These are phyloP conservation scores for Pleurotus citrinopileatus DNA, from an alignment of 768 basidiomycete species.

Conservation along the genomic window DNA sequence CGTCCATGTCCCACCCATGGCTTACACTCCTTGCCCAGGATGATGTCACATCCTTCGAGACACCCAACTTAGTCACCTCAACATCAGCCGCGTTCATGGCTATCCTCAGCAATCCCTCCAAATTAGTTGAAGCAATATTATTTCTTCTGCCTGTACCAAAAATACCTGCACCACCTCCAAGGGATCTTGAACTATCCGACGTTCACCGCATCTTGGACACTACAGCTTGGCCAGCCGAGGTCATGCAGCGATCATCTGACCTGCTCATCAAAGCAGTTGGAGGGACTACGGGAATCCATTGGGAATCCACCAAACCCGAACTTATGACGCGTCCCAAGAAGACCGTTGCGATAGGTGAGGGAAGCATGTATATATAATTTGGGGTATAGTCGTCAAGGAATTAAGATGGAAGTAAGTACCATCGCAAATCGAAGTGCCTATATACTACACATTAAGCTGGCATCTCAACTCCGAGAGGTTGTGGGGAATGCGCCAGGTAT, in stretches of 20 bases:
- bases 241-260: constrained; percentile 31
- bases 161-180: constrained; percentile 39
- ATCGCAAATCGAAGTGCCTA: too few relatives aligned
- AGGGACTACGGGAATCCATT: constrained; percentile 18
- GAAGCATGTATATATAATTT: constrained; percentile 44
- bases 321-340: neutral
- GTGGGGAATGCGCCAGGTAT: constrained; percentile 63
- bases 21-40: constrained; percentile 17
- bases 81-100: constrained; percentile 54
- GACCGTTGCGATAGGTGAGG: constrained; percentile 37
- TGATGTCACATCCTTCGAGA: constrained; percentile 36
- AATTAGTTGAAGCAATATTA: constrained; percentile 23
- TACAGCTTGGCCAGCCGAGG: constrained; percentile 32
- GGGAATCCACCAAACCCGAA: constrained; percentile 12
- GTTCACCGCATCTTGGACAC: constrained; percentile 28
- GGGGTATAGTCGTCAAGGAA: too few relatives aligned
- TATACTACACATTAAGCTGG: too few relatives aligned
- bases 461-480: neutral
- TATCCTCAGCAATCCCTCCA: constrained; percentile 21
- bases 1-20: constrained; percentile 2
- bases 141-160: constrained; percentile 49
- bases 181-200: constrained; percentile 30
- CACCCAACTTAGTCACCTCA: constrained; percentile 57
- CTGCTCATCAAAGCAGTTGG: constrained; percentile 33
- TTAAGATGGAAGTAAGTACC: too few relatives aligned